Conservation (phyloP, 495 filamentous ascomycete species). For the Aspergillus diversus region DNA sequence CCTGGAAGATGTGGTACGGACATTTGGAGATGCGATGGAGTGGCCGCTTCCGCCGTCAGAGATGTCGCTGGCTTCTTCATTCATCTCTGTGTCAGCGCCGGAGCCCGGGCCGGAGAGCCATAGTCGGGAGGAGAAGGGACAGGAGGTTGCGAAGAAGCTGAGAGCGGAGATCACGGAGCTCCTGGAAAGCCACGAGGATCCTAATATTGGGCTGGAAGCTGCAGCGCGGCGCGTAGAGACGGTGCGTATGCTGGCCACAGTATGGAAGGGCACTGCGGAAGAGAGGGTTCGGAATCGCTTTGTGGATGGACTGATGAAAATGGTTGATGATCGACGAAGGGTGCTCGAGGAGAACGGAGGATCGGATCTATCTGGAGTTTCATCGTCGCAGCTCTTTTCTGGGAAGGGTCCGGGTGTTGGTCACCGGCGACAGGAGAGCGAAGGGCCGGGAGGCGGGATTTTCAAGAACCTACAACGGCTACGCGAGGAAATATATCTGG, state of each 20-base stretch:
- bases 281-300: conserved; percentile 82
- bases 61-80: conserved; percentile 68
- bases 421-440: conserved; percentile 45
- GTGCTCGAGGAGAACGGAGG: conserved; percentile 58
- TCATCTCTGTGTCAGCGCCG: conserved; percentile 80
- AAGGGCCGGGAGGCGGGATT: conserved; percentile 68
- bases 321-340: conserved; percentile 59
- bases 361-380: conserved; percentile 32
- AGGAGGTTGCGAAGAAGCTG: conserved; percentile 69
- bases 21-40: conserved; percentile 91
- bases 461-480: conserved; percentile 80
- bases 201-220: conserved; percentile 57
- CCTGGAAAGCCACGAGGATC: conserved; percentile 53
- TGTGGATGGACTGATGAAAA: conserved; percentile 72
- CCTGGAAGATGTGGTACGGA: conserved; percentile 82
- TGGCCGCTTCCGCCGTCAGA: conserved; percentile 87
- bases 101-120: conserved; percentile 64
- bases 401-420: conserved; percentile 21
- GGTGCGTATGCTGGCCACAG: conserved; percentile 67
- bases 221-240: conserved; percentile 73
- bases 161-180: conserved; percentile 72
- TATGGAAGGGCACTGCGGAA: conserved; percentile 96
- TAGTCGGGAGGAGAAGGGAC: conserved; percentile 76
- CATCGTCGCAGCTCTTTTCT: conserved; percentile 23
- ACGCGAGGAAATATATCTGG: conserved; percentile 70